Base-by-base conservation (phyloP, 805 yeast genomes). In the Lipomyces orientalis region DNA sequence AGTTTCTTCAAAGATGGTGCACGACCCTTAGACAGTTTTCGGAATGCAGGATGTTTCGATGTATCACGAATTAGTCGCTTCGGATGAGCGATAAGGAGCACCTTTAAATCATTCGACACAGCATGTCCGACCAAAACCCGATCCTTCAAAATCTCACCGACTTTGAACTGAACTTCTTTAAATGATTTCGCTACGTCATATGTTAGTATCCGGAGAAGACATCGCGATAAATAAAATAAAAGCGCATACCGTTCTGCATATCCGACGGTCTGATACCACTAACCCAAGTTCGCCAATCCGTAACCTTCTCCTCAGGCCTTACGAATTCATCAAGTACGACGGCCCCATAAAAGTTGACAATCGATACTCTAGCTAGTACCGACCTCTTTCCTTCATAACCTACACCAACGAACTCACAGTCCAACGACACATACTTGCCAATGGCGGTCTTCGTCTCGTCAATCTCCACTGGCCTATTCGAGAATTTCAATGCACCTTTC, bases 351-450 rank as follows among this genome's bases (percentile, higher is more conserved):
- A 83, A 91, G 76, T 93, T 92, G 2, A 93, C 97, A 12, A 93
- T 80, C 0, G 97, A 91, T 0, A 93, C 95, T 72, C 98, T 83
- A 0, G 97, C 98, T 16, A 93, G 80, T 0, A 88, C 94, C 4
- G 92, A 87, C 49, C 75, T 74, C 9, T 76, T 67, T 5, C 96
- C 96, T 9, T 87, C 88, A 4, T 84, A 85, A 0, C 97, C 97
- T 1, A 90, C 88, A 10, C 97, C 97, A 1, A 93, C 98, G 81
- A 93, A 93, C 74, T 93, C 98, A 80, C 98, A 93, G 78, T 93
- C 98, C 68, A 93, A 86, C 0, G 97, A 91, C 1, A 93, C 67
- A 72, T 85, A 93, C 73, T 85, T 89, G 1, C 97, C 97, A 0
- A 87, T 80, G 56, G 76, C 64, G n/a, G 75, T 64, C 34, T 70